These are phyloP conservation scores for Aspergillus campestris DNA, from an alignment of 495 filamentous ascomycete species.

Conservation along the genomic window DNA sequence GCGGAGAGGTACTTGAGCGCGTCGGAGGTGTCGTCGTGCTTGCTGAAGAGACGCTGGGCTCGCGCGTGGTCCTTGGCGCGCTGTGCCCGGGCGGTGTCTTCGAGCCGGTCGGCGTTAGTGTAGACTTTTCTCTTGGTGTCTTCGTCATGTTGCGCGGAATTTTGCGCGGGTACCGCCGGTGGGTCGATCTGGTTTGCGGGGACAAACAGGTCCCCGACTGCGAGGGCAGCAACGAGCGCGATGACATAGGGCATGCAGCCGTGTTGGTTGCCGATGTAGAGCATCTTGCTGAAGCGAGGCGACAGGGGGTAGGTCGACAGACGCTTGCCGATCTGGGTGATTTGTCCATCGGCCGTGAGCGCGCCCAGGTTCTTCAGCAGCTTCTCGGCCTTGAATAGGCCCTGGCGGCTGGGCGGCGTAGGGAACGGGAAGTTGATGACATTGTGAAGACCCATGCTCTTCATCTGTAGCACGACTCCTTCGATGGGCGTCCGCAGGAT, in stretches of 20 bases:
- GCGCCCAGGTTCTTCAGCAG: slow-evolving; percentile 68
- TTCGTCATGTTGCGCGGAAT: slow-evolving; percentile 25
- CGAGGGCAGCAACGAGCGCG: slow-evolving; percentile 79
- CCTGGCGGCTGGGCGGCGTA: slow-evolving; percentile 74
- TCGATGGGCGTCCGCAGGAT: slow-evolving; percentile 90
- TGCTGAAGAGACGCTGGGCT: slow-evolving; percentile 70
- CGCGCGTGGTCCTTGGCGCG: slow-evolving; percentile 62
- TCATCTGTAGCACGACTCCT: slow-evolving; percentile 85
- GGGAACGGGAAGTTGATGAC: slow-evolving; percentile 97
- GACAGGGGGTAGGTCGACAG: slow-evolving; percentile 85
- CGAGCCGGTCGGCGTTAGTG: slow-evolving; percentile 56
- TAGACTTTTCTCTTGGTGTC: slow-evolving; percentile 36
- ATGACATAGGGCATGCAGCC: slow-evolving; percentile 80
- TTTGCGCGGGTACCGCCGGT: slow-evolving; percentile 17
- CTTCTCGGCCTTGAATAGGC: slow-evolving; percentile 77
- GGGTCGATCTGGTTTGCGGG: slow-evolving; percentile 70
- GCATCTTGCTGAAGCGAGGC: slow-evolving; percentile 83
- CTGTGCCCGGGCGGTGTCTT: slow-evolving; percentile 57
- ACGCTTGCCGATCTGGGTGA: slow-evolving; percentile 66
- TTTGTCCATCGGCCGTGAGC: slow-evolving; percentile 56
- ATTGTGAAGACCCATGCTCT: slow-evolving; percentile 86
- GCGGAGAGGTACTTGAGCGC: slow-evolving; percentile 86
- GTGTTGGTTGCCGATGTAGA: slow-evolving; percentile 77
- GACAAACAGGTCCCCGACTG: slow-evolving; percentile 83
- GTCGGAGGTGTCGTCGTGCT: slow-evolving; percentile 74